These are phyloP conservation scores for Coffea humblotiana DNA, from an alignment of 305 asterid genomes.

Conservation along the genomic window DNA sequence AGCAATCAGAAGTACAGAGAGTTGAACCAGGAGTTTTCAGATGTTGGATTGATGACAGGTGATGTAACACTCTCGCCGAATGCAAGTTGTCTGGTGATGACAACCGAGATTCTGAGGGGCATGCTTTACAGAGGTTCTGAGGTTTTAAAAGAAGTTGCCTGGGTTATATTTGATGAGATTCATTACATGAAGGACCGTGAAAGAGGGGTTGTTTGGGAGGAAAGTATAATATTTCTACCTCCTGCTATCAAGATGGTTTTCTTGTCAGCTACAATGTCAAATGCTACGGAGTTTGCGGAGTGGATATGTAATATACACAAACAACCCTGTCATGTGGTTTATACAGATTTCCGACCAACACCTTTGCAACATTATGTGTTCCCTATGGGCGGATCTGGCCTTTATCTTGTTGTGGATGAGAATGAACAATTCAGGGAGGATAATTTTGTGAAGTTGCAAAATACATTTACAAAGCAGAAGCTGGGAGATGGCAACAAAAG, in stretches of 20 bases:
- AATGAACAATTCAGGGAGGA: constrained; percentile 94
- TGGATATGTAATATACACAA: constrained; percentile 79
- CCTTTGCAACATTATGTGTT: constrained; percentile 97
- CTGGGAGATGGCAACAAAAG: constrained; percentile 48
- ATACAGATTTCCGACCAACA: constrained; percentile 96
- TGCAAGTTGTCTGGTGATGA: constrained; percentile 98
- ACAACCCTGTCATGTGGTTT: constrained; percentile 97
- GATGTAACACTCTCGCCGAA: constrained; percentile 92
- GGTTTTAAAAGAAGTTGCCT: constrained; percentile 95
- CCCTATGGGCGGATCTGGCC: constrained; percentile 90
- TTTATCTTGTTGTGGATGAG: constrained; percentile 97
- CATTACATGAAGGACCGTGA: constrained; percentile 99
- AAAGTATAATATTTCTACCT: constrained; percentile 89
- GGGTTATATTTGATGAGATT: constrained; percentile 99
- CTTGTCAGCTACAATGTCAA: constrained; percentile 34
- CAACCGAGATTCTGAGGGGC: constrained; percentile 92
- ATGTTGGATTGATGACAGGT: constrained; percentile 98
- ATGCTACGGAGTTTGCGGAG: constrained; percentile 38
- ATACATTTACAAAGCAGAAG: constrained; percentile 65
- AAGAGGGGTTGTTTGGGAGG: constrained; percentile 99
- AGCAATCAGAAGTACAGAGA: constrained; percentile 97
- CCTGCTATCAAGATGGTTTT: constrained; percentile 84
- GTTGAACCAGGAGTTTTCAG: constrained; percentile 85
- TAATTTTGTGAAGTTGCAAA: constrained; percentile 83
- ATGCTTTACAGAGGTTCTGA: constrained; percentile 99